phyloP scores from a whole-genome alignment of 1,284 basidiomycete genomes.

The Taiwanofungus camphoratus region DNA sequence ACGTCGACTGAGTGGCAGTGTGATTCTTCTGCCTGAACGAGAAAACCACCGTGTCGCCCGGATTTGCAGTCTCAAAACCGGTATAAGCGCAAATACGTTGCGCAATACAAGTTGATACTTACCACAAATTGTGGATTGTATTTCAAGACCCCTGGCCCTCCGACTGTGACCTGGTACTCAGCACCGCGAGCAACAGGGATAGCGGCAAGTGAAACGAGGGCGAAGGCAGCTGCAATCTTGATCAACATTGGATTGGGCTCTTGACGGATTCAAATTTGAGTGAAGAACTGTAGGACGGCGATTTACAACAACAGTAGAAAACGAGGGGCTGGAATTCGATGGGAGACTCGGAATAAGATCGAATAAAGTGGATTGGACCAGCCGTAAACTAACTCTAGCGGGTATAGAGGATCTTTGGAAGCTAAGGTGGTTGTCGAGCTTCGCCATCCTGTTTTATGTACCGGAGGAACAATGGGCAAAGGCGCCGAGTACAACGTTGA shows the following conservation, averaged over 20 bases:
- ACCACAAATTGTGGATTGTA: conserved; percentile 44
- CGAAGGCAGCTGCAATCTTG: conserved; percentile 14
- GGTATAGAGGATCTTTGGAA: no score
- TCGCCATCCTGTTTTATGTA: no score
- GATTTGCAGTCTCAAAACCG: conserved; percentile 34
- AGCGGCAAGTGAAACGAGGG: conserved; percentile 21
- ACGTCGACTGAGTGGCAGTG: conserved; percentile 54
- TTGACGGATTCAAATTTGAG: no score
- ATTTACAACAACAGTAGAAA: no score
- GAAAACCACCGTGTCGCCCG: conserved; percentile 47
- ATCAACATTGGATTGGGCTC: neutral
- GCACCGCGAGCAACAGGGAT: conserved; percentile 28
- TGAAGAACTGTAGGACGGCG: no score
- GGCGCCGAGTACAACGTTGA: no score
- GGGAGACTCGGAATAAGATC: no score
- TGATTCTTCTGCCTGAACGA: conserved; percentile 59
- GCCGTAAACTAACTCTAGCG: no score
- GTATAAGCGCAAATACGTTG: neutral
- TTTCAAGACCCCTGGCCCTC: conserved; percentile 40
- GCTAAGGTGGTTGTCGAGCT: no score
- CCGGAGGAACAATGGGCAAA: no score
- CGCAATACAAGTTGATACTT: conserved; percentile 22
- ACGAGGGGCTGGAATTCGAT: no score
- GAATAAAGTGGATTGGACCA: no score
- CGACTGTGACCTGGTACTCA: conserved; percentile 44